These are phyloP conservation scores for Stereum hirsutum DNA, from an alignment of 1,284 basidiomycete genomes.

Conservation along the genomic window DNA sequence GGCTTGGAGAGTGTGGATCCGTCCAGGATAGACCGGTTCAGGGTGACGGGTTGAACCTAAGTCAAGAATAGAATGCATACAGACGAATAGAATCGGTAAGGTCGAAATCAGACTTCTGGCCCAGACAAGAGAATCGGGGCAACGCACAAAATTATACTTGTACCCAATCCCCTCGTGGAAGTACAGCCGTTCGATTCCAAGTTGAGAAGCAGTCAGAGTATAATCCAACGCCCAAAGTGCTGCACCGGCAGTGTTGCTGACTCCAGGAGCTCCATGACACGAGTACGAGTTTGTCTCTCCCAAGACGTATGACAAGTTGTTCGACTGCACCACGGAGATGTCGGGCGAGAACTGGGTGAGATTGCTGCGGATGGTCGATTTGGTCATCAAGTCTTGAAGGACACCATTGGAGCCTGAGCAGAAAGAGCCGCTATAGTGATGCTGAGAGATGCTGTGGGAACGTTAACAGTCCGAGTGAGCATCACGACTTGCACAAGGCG, in stretches of 20 bases:
- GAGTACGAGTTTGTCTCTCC: slow-evolving; percentile 32
- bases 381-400: slow-evolving; percentile 53
- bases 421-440: slow-evolving; percentile 52
- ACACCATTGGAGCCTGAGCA: slow-evolving; percentile 38
- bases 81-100: no score
- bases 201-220: slow-evolving; percentile 34
- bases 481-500: no score
- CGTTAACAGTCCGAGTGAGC: no score
- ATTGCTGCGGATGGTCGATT: slow-evolving; percentile 48
- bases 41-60: slow-evolving; percentile 46
- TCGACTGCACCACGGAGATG: slow-evolving; percentile 33
- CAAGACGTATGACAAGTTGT: slow-evolving; percentile 47
- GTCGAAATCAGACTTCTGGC: neutral
- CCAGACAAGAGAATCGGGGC: neutral
- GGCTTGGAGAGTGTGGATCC: slow-evolving; percentile 37
- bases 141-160: slow-evolving; percentile 32
- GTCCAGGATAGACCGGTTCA: slow-evolving; percentile 43
- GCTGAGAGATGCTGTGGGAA: slow-evolving; percentile 45
- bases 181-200: slow-evolving; percentile 26
- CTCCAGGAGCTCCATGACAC: slow-evolving; percentile 51
- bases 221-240: slow-evolving; percentile 66
- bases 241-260: slow-evolving; percentile 63
- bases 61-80: no score
- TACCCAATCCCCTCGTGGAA: slow-evolving; percentile 36
- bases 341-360: slow-evolving; percentile 40